Evolutionary conservation across 805 yeast species (phyloP).

Genomic region (Candida pseudofarinosa): DNA sequence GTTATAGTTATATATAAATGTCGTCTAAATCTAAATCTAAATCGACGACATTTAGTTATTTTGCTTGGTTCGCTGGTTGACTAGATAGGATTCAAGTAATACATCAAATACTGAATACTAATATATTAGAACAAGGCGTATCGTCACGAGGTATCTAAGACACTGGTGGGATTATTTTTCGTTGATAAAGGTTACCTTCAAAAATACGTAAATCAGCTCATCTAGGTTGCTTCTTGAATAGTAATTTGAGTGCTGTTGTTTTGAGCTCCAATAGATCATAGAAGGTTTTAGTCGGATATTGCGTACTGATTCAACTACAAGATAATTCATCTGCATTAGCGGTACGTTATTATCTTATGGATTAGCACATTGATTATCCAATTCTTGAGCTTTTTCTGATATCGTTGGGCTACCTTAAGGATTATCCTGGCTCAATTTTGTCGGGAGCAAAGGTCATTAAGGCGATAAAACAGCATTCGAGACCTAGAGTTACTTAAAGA

Average conservation of each 20-base stretch:
- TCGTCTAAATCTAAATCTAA: neutral
- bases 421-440: too few relatives aligned
- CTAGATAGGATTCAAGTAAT: neutral
- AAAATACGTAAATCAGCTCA: neutral
- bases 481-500: too few relatives aligned
- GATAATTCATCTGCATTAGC: neutral
- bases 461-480: too few relatives aligned
- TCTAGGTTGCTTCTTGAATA: neutral
- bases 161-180: neutral
- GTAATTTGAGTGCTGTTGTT: neutral
- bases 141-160: neutral
- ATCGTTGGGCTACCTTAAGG: neutral
- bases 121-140: neutral
- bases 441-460: too few relatives aligned
- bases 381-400: neutral
- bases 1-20: neutral
- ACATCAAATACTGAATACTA: neutral
- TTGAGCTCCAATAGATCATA: neutral
- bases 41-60: neutral
- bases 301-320: neutral
- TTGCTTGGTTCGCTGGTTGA: neutral
- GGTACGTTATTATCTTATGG: neutral
- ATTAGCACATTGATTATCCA: neutral
- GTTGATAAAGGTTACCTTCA: neutral
- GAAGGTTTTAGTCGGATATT: neutral